Evolutionary conservation across 148 eudicot genomes (phyloP).

Genomic region (Salicornia ramosissima): DNA sequence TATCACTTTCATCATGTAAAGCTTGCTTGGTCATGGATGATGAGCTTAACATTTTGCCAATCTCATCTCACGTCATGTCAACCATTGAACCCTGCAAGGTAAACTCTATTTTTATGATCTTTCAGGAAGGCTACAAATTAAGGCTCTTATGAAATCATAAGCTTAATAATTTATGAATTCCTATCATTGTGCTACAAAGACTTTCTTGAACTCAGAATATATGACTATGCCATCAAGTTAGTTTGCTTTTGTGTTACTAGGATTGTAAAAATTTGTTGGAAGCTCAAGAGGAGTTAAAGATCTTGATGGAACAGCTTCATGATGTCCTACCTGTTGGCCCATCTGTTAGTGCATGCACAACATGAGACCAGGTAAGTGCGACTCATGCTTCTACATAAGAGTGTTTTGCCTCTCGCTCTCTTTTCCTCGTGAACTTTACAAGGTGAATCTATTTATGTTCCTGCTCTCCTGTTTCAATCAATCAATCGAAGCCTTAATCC

Average conservation of each 20-base stretch:
- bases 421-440: neutral
- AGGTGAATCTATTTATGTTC: neutral
- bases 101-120: neutral
- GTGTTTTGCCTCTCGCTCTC: neutral
- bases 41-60: conserved; percentile 79
- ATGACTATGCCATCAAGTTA: neutral
- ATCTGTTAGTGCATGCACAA: conserved; percentile 71
- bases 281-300: conserved; percentile 58
- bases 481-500: too few species aligned
- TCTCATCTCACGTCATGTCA: conserved; percentile 82
- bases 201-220: neutral
- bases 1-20: conserved; percentile 80
- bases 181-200: neutral
- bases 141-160: too few species aligned
- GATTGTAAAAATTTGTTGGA: conserved; percentile 78
- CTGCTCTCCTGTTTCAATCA: neutral
- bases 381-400: too few species aligned
- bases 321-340: conserved; percentile 92
- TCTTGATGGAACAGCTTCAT: conserved; percentile 65
- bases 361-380: conserved; percentile 70
- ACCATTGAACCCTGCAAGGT: conserved; percentile 20
- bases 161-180: neutral
- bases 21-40: conserved; percentile 90
- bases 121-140: neutral
- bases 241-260: conserved; percentile 23